Evolutionary conservation across 2,329 filamentous ascomycete species (phyloP), one percentile per base, ranked within the genome.

Genomic region (Monilinia fructicola): DNA sequence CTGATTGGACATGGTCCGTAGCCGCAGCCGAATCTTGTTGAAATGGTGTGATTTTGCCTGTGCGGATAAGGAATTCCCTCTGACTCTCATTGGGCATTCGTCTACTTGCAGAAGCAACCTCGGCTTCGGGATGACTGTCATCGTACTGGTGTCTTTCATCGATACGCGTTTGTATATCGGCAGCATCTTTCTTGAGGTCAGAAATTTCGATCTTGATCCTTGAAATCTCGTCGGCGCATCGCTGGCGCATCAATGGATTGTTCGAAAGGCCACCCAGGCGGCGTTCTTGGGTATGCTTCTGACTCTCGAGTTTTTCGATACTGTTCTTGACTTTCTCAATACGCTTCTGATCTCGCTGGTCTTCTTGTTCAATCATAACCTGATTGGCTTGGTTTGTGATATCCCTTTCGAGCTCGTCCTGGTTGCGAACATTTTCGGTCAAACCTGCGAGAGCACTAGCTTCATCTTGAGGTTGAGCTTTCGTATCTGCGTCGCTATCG

Each of bases 31-130:
- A 87, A 72, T 96, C 85, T 53, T 67, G 69, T 10, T 93, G 91
- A 74, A 99, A 99, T 0, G 95, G 95, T 0, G 95, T 99, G 72
- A 99, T 98, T 79, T 98, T 98, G 69, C 95, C 95, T 0, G 94
- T 99, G 38, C 95, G 88, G 59, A 99, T 95, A 56, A 99, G 84
- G 76, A 91, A 99, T 56, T 97, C 93, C 61, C 93, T 87, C 68
- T 92, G 88, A 31, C 86, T 92, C 79, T 98, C 95, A 68, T 91
- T 91, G 1, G 91, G 87, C 66, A 94, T 79, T 64, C 86, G 87
- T 67, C 84, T 83, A 63, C 84, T 87, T 38, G 83, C 84, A 56
- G 79, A 80, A 5, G 78, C 73, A 35, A 81, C 79, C 63, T 80
- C 78, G 1, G 26, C 26, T 26, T 78, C 78, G 12, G 81, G 79